Evolutionary conservation across 2,329 filamentous ascomycete species (phyloP), one percentile per base, ranked within the genome.

Genomic region (Colletotrichum scovillei): DNA sequence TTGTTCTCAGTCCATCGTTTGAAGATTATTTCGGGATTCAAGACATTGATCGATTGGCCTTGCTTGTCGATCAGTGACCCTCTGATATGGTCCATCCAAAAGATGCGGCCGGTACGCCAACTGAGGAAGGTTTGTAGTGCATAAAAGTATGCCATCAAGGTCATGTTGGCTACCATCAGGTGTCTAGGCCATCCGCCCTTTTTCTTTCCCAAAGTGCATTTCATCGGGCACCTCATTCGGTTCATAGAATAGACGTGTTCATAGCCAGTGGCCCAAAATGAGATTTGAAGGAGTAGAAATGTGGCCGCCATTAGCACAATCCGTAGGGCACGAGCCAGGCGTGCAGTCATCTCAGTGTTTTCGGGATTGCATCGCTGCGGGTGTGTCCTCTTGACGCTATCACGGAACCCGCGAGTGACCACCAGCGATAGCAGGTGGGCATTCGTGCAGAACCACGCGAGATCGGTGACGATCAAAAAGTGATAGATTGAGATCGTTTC

Each of bases 391-490:
- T 76, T 75, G 46, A 65, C 75, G 67, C 70, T 74, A 26, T 59
- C 59, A 30, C 55, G 46, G 56, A 72, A 19, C 22, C 67, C 65
- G n/a, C 62, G 66, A 12, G 76, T 60, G 46, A 76, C 73, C 0
- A 74, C 56, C 2, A 78, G 38, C 3, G 77, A 75, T 42, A 76
- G 62, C 2, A 77, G 69, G 56, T 78, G 77, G 2, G 74, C 74
- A 35, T 74, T 75, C n/a, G 73, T 69, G 66, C 75, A 76, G 69
- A 79, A 76, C 77, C 77, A 79, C 1, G 73, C 78, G 24, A 79
- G 65, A 28, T 79, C 76, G n/a, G 73, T 74, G 66, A 76, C 73
- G 16, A 78, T 75, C 63, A 63, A 66, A 66, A 79, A 76, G 56
- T 79, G 78, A 59, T 79, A 79, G 12, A 76, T 67, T 2, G 75